Conservation (phyloP, 352 stramenopile species). For the Pelagophyceae sp. region DNA sequence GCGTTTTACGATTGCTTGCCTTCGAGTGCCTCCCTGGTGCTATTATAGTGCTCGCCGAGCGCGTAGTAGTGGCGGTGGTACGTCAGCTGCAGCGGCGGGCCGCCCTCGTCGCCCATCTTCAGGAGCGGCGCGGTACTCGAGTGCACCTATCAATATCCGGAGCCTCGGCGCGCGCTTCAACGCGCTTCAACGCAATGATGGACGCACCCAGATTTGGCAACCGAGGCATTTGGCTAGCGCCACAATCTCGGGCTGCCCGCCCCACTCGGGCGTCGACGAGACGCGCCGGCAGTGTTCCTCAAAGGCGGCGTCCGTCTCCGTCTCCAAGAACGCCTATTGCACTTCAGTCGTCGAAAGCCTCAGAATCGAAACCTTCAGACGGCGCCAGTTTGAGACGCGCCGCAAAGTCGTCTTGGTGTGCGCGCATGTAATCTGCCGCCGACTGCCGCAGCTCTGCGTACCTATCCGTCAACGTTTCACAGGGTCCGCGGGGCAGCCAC, state of each 20-base stretch:
- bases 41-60: conserved; percentile 97
- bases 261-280: conserved; percentile 81
- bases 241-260: conserved; percentile 87
- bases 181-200: no score
- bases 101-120: conserved; percentile 70
- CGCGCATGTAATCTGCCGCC: conserved; percentile 63
- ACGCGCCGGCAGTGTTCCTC: conserved; percentile 81
- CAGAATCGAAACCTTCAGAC: no score
- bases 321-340: conserved; percentile 41
- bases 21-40: no score
- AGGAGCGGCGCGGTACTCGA: conserved; percentile 69
- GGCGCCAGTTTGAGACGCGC: no score
- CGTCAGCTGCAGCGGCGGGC: conserved; percentile 73
- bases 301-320: conserved; percentile 45
- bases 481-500: no score
- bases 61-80: conserved; percentile 96
- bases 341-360: no score
- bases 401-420: conserved; percentile 75
- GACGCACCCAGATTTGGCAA: conserved; percentile 74
- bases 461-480: no score
- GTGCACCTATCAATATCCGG: no score
- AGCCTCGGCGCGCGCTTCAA: no score
- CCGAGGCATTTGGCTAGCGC: conserved; percentile 72
- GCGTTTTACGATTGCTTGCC: no score
- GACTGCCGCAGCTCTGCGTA: conserved; percentile 60